Evolutionary conservation across 345 rosid species (phyloP), one percentile per base, ranked within the genome.

Genomic region (Populus simonii): DNA sequence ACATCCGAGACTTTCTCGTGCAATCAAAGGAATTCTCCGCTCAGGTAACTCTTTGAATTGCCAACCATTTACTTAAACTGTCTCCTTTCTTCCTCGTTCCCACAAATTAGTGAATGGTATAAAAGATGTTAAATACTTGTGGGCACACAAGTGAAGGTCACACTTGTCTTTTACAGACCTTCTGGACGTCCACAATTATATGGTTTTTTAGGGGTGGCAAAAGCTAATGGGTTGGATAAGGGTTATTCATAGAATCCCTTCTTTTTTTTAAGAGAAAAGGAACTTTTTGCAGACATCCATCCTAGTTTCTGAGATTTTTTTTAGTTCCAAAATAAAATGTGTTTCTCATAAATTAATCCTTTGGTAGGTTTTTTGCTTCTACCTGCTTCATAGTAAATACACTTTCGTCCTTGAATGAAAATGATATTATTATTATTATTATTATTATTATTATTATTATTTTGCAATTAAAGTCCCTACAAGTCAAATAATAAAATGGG

Each of bases 1-100:
- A 90, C 80, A 96, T 96, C 59, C 86, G 99, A 41, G 99, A 96
- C 84, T 96, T 96, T 81, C 97, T 96, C 68, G 97, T 92, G 80
- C 96, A 92, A 72, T 92, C 96, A 16, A 92, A 92, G 79, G 96
- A 90, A 78, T 92, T 92, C 78, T 92, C 96, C 27, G 96, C 93
- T 77, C 96, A 90, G 93, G 96, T 92, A 85, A n/a, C 1, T 72
- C 12, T 67, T 47, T 2, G 8, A 31, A 22, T 35, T 41, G 8
- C 9, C 51, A 47, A 31, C 47, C 2, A 23, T 25, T 18, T 8
- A 20, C 17, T 22, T 55, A 23, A 2, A 5, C 20, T 57, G 15
- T 18, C 51, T 27, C 11, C 8, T 59, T 36, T 36, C n/a, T 27
- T 38, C 31, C 27, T 59, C n/a, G 3, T 38, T 59, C 16, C 36